Base-by-base conservation (phyloP, 345 rosid genomes). In the Moricandia arvensis region DNA sequence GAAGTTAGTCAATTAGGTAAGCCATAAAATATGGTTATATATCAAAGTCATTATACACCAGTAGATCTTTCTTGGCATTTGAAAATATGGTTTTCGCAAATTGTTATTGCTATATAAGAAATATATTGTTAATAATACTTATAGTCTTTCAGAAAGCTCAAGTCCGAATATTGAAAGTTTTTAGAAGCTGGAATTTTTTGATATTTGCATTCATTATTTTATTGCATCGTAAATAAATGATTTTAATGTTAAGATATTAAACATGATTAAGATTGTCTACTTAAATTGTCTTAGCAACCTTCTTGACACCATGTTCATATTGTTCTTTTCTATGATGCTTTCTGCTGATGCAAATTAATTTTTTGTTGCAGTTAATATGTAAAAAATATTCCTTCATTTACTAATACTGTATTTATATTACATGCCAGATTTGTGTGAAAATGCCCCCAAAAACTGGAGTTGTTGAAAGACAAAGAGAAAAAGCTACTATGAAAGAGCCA, bases 261-360 rank as follows among this genome's bases (percentile, higher is more conserved):
- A 21, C 24, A 21, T 21, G 24, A 21, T 21, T 21, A 21, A 21
- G 24, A 21, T 21, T 21, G 24, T 21, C 57, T 62, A 17, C 63
- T 18, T 76, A 33, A 69, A 69, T 51, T 27, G 16, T 60, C 41
- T 29, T 63, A 69, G 26, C 58, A 35, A 29, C 59, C 8, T 53
- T n/a, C 66, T 62, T 29, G 47, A 4, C 58, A 53, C 33, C 69
- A 27, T 35, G 38, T 45, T 37, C 59, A 26, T 16, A 34, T 35
- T 34, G 31, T 17, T 30, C 9, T 43, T 47, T 26, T 18, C 21
- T 72, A 33, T 33, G 15, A 30, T 63, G 7, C 16, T 27, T 37
- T 76, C 37, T 54, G 27, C 26, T 61, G 27, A 60, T 60, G 21
- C 63, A 61, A 16, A 2, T 49, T 30, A 21, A 49, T 8, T 59